These are phyloP conservation scores for Malania oleifera DNA, from an alignment of 164 flowering plant genomes.

Conservation along the genomic window DNA sequence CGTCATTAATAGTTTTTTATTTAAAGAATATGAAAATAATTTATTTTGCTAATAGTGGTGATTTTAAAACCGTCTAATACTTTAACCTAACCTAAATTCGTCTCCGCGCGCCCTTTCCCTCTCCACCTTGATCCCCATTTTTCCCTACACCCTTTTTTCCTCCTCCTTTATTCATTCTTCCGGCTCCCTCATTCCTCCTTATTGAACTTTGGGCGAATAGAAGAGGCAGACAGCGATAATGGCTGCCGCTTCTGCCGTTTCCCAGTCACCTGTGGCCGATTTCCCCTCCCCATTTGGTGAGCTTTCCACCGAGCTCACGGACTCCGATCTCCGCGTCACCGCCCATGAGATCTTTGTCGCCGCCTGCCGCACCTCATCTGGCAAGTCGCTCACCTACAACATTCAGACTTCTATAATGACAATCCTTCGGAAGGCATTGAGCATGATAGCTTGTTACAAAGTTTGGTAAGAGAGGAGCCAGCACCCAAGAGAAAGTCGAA, in stretches of 20 bases:
- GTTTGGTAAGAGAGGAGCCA: constrained; percentile 59
- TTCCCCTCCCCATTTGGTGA: constrained; percentile 67
- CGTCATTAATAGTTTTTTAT: no score
- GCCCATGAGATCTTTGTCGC: constrained; percentile 84
- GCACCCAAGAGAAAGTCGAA: constrained; percentile 41
- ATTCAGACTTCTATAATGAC: constrained; percentile 28
- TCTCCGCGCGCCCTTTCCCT: no score
- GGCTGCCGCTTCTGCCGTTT: constrained; percentile 12
- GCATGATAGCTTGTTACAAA: constrained; percentile 32
- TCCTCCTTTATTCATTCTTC: no score
- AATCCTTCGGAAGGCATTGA: constrained; percentile 16
- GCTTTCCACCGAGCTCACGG: constrained; percentile 45
- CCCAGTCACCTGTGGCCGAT: constrained; percentile 18
- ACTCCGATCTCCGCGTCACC: constrained; percentile 63
- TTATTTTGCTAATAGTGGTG: no score
- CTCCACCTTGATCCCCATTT: no score
- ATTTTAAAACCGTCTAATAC: no score
- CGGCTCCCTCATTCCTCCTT: no score
- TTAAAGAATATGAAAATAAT: no score
- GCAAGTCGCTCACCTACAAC: constrained; percentile 62
- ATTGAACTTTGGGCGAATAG: constrained; percentile 56
- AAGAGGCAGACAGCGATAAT: constrained; percentile 45
- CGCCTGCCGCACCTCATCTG: constrained; percentile 62
- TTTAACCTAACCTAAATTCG: no score
- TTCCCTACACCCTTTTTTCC: no score